Evolutionary conservation across 2,329 filamentous ascomycete genomes (phyloP), one percentile per base, ranked within the genome.

Genomic region (Diaporthe amygdali): DNA sequence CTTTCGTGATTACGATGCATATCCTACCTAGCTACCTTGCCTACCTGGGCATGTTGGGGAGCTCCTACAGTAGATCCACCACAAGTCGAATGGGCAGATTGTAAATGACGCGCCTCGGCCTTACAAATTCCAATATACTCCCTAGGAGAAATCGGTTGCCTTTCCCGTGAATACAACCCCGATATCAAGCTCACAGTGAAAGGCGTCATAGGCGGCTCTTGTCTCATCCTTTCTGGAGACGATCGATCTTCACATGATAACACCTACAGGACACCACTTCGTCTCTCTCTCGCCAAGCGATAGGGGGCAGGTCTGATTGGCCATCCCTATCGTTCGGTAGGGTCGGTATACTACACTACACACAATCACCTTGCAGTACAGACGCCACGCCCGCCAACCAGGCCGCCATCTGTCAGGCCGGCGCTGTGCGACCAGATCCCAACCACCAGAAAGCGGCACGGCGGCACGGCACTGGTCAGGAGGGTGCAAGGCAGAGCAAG

Each of bases 241-340:
- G 44, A 64, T 27, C 30, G 44, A 64, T 64, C 59, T 49, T 64
- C 59, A 64, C 59, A 64, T 64, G 59, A 64, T 64, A 49, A n/a
- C n/a, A 47, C 59, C 59, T 22, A 64, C 20, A 20, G n/a, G 44
- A 20, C 30, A 64, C 30, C 30, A 49, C 59, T 49, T 27, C 55
- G 14, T 44, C 56, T 30, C 47, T 51, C 27, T 32, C 27, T 47
- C 27, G 44, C 59, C 59, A 64, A 64, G 59, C 44, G n/a, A 37
- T 37, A 15, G 34, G 15, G 30, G 14, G 17, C 25, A 34, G 44
- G 30, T 47, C 34, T 64, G 25, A 64, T 64, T 64, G 59, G 59
- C 20, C 44, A 30, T 17, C 32, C 41, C 30, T 44, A 64, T 49
- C 59, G 7, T 49, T 37, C 22, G 59, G 59, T 37, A 37, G 27